A percentile compares a stretch with the other conserved stretches of the same genome.
These are phyloP conservation scores for Solanum lycopersicoides DNA, from an alignment of 257 asterid genomes.

Conservation along the genomic window DNA sequence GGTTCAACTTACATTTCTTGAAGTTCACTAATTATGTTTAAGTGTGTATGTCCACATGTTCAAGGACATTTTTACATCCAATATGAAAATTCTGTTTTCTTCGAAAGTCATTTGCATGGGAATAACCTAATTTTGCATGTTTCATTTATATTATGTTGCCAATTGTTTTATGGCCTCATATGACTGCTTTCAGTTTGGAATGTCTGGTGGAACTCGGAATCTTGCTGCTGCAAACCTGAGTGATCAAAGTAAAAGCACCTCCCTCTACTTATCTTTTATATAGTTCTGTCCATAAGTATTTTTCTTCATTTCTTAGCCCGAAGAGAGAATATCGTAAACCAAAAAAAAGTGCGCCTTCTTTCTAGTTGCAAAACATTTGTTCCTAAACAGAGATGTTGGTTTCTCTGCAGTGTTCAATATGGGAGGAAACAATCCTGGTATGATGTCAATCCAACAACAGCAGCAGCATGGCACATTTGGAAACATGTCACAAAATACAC, in stretches of 20 bases:
- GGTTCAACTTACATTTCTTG: background rate
- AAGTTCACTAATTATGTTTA: background rate
- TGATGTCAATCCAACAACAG: conserved; percentile 71
- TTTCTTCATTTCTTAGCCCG: background rate
- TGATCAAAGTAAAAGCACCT: conserved; percentile 59
- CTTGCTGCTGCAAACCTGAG: conserved; percentile 64
- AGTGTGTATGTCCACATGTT: background rate
- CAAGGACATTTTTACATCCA: background rate
- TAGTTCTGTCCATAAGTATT: background rate
- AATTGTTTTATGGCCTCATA: background rate
- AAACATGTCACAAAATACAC: conserved; percentile 58
- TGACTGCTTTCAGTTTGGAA: conserved; percentile 55
- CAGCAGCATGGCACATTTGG: conserved; percentile 71
- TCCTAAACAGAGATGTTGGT: background rate
- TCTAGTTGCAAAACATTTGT: background rate
- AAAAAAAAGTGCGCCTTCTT: background rate
- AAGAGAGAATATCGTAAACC: background rate
- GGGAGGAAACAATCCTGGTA: conserved; percentile 66
- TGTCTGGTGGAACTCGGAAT: conserved; percentile 58
- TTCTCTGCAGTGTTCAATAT: conserved; percentile 59
- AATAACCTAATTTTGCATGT: background rate
- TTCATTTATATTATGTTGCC: background rate
- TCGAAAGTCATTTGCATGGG: background rate
- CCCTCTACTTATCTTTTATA: background rate
- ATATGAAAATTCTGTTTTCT: background rate